These are phyloP conservation scores for Condylostoma magnum DNA, from an alignment of 169 alveolate genomes.

Conservation along the genomic window DNA sequence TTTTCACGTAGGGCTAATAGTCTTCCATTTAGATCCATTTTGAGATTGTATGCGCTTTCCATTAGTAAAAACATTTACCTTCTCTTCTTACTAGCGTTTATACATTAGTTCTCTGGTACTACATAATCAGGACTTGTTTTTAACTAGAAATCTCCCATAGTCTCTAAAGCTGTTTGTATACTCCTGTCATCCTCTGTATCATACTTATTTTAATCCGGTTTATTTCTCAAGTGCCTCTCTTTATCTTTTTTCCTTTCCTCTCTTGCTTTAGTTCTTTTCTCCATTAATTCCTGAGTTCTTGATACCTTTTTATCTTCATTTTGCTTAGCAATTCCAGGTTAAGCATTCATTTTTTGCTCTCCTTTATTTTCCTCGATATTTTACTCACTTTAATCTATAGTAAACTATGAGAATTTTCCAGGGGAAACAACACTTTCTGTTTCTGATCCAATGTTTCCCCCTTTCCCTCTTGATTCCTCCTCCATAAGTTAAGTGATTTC, in stretches of 20 bases:
- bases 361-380: slow-evolving; percentile 37
- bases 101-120: slow-evolving; percentile 81
- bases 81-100: slow-evolving; percentile 84
- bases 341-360: slow-evolving; percentile 43
- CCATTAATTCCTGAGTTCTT: slow-evolving; percentile 51
- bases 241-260: slow-evolving; percentile 64
- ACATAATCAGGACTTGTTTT: slow-evolving; percentile 78
- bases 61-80: slow-evolving; percentile 85
- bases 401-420: slow-evolving; percentile 29
- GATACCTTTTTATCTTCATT: slow-evolving; percentile 37
- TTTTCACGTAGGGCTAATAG: slow-evolving; percentile 66
- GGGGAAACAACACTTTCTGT: slow-evolving; percentile 55
- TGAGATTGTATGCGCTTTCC: slow-evolving; percentile 80
- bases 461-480: slow-evolving; percentile 55
- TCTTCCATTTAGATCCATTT: slow-evolving; percentile 75
- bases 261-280: slow-evolving; percentile 56
- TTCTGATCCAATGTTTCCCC: slow-evolving; percentile 48
- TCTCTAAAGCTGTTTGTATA: slow-evolving; percentile 68
- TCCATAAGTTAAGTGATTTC: slow-evolving; percentile 66
- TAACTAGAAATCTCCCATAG: slow-evolving; percentile 83
- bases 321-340: slow-evolving; percentile 40
- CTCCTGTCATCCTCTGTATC: slow-evolving; percentile 76
- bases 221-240: slow-evolving; percentile 64
- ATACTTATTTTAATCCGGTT: slow-evolving; percentile 50
- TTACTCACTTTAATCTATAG: slow-evolving; percentile 28